phyloP scores from a whole-genome alignment of 2,329 filamentous ascomycete species.

The Exophiala bonariae region DNA sequence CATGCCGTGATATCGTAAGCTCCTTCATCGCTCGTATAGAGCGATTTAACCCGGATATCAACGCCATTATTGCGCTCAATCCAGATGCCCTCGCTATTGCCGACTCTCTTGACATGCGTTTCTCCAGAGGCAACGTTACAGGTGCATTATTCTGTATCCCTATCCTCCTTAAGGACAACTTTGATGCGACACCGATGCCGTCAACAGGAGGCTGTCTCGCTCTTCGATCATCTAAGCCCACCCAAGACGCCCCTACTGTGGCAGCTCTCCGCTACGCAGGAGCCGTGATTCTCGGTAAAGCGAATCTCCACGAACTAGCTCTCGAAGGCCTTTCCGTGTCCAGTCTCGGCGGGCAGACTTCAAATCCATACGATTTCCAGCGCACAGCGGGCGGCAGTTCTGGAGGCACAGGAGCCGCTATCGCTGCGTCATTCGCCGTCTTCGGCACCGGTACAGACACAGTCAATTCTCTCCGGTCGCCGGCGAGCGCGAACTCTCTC shows the following conservation, averaged over 20 bases:
- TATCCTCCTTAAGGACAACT: slow-evolving; percentile 65
- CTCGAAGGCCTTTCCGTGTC: slow-evolving; percentile 64
- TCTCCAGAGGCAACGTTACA: slow-evolving; percentile 48
- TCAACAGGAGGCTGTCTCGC: slow-evolving; percentile 59
- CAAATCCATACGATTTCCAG: slow-evolving; percentile 65
- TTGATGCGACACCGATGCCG: slow-evolving; percentile 54
- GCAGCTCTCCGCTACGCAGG: slow-evolving; percentile 51
- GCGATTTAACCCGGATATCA: slow-evolving; percentile 56
- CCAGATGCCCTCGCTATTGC: slow-evolving; percentile 50
- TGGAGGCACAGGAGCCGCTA: slow-evolving; percentile 35
- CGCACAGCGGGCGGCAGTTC: slow-evolving; percentile 54
- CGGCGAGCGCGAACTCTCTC: slow-evolving; percentile 33
- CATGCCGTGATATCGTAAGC: slow-evolving; percentile 56
- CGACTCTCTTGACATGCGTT: slow-evolving; percentile 46
- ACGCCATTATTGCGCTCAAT: slow-evolving; percentile 58
- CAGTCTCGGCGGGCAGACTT: slow-evolving; percentile 62
- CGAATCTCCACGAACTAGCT: slow-evolving; percentile 64
- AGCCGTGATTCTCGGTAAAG: slow-evolving; percentile 60
- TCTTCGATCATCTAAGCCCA: slow-evolving; percentile 49
- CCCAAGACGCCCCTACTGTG: slow-evolving; percentile 52
- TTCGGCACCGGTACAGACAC: slow-evolving; percentile 37
- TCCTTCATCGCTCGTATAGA: slow-evolving; percentile 60
- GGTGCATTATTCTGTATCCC: slow-evolving; percentile 62
- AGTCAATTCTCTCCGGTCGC: slow-evolving; percentile 34
- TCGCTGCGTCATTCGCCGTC: slow-evolving; percentile 35